Evolutionary conservation across 352 stramenopile genomes (phyloP), one percentile per base, ranked within the genome.

Genomic region (Elongisporangium anandrum): DNA sequence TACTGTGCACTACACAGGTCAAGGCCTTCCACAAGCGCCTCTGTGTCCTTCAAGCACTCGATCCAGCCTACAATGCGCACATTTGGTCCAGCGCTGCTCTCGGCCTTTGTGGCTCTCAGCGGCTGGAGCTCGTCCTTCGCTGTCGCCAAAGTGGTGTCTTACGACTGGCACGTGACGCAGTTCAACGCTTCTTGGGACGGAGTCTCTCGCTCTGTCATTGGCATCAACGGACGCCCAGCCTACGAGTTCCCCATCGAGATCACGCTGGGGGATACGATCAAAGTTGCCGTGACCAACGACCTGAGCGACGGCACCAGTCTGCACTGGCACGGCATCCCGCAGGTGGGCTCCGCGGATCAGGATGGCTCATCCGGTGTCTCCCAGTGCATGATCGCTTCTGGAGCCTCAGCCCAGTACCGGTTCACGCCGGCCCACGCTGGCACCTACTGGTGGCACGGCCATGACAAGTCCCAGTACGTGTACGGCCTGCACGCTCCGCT

Each of bases 401-500:
- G 67, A 21, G 50, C 12, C 17, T 68, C 61, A 7, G 56, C 64
- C 2, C 23, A 66, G 3, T 79, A 77, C 38, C 54, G 58, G 24
- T 73, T 79, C 53, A 61, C 41, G 9, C 65, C 65, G 0, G 57
- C 71, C 54, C 72, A 73, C 54, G 34, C 62, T 8, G 71, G 68
- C 17, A 72, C 59, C 8, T 77, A 74, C 52, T 80, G 72, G 72
- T 80, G 63, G 63, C 72, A 80, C 51, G 59, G 60, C 22, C 72
- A 80, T 49, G 54, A 77, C 26, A 52, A 22, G 5, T 50, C 58
- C 0, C 63, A 77, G 29, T 80, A 77, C 29, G 65, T 65, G 3
- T 75, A 69, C 19, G 69, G 72, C 3, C 61, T 80, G 12, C 69
- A 69, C 24, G 72, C 69, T 0, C 63, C 72, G 7, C 48, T 80